Evolutionary conservation across 2,329 filamentous ascomycete species (phyloP), one percentile per base, ranked within the genome.

Genomic region (Fusarium begoniae): DNA sequence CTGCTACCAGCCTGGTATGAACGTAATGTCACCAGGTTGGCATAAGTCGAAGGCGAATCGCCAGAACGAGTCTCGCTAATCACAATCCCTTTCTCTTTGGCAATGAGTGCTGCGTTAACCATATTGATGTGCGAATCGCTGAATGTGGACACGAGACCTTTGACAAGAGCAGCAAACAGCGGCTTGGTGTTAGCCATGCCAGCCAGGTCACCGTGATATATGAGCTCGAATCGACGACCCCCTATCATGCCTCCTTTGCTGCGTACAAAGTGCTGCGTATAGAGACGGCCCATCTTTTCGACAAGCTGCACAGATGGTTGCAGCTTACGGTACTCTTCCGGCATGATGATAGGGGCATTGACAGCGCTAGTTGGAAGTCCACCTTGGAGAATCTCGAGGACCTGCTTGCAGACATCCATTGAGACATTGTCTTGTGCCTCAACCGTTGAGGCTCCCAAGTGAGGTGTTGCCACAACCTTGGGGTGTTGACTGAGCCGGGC

Each of bases 401-500:
- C 92, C 82, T 96, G 93, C 40, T 92, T 91, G 81, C 93, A 96
- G 14, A 96, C 94, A 76, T 96, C 94, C 71, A 95, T 89, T 3
- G 92, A 93, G 8, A 95, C 93, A 70, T 95, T 95, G 78, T 96
- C 93, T 80, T 96, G 93, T 0, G 94, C 94, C 85, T 96, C 94
- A 40, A 93, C 88, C 0, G 94, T 96, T 0, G 91, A 94, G 0
- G 94, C 94, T 13, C 93, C 93, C 0, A 96, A 86, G 80, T 96
- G 94, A 3, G 94, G 94, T 13, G 94, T 96, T 3, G 91, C 91
- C 5, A 96, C 90, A 2, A 94, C 93, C 73, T 90, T 91, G 2
- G 91, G 88, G 75, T 96, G 93, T 15, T 85, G 86, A 64, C 93
- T 89, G 14, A 96, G 85, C 50, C 86, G 86, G 17, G 87, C 87